Evolutionary conservation across 768 basidiomycete species (phyloP), one percentile per base, ranked within the genome.

Genomic region (Rhodotorula taiwanensis): DNA sequence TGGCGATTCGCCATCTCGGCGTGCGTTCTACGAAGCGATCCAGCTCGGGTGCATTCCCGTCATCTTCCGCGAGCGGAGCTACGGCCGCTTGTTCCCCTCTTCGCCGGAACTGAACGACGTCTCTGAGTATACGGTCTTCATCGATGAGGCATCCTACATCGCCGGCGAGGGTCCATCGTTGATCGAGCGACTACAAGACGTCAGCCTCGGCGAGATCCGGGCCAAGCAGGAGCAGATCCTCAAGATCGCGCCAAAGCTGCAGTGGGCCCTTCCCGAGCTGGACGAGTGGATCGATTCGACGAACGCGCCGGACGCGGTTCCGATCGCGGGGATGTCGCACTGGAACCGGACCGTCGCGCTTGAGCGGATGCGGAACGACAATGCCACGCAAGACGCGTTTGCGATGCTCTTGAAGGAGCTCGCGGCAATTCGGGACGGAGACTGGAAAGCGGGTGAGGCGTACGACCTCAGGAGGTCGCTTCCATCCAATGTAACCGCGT

Each of bases 381-480:
- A 55, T 30, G 48, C 55, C 14, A 50, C 51, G 16, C 20, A 27
- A 7, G 67, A 69, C 52, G 67, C 67, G 27, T 69, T 69, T 43
- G 28, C 48, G 28, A 60, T 56, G 51, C 34, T 69, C 7, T 31
- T 69, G 6, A 57, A 58, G 30, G 67, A 69, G 48, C 43, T 69
- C 11, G 62, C 57, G 41, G 33, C 18, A 30, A 64, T 69, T 47
- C 53, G 54, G 27, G 52, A 43, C 14, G 62, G 67, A 5, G 56
- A 64, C 42, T 69, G 62, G 62, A 36, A 44, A 2, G 59, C 59
- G 1, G 62, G 62, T 5, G 52, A 47, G 8, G 62, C 62, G 67
- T 81, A 73, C 15, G 77, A 75, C 60, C 84, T 62, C 52, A 84
- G 79, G 34, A n/a, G n/a, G n/a, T n/a, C n/a, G n/a, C n/a, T n/a